Evolutionary conservation across 768 basidiomycete species (phyloP), one percentile per base, ranked within the genome.

Genomic region (Hygrophoropsis aurantiaca): DNA sequence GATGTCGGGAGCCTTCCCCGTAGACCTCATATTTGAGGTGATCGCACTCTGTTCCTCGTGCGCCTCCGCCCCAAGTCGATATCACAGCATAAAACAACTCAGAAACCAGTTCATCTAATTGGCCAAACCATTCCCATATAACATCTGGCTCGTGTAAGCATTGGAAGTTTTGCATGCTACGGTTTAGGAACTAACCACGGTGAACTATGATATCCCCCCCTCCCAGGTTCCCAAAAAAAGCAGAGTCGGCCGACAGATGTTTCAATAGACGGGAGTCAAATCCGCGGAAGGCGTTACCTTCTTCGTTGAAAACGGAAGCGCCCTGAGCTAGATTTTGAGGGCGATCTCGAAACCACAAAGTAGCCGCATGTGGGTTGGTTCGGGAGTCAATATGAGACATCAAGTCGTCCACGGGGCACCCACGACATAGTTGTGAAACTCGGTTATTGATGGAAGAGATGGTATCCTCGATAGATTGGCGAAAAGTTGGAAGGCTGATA

Each of bases 11-110:
- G 0, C 46, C 50, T 2, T 30, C 3, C 0, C 53, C 47, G 10
- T 45, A 19, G 8, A 58, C 39, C 6, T 46, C 24, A 5, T 50
- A 51, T 4, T 44, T 20, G 2, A 60, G 20, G 18, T 54, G 45
- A 2, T 60, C 43, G 7, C 53, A 46, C 33, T 60, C 58, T 0
- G 47, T 55, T 1, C 56, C 58, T 0, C 49, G 8, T 1, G 53
- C 49, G 0, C 50, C 52, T 0, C 59, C 58, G 2, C 46, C 56
- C 56, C 58, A 60, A 0, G 47, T 55, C 4, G 49, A 8, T 2
- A 53, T 42, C 0, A 59, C 24, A 5, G 44, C 41, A n/a, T 50
- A 49, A 24, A 46, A 59, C 35, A 49, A 46, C 11, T 41, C 39
- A 0, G 36, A 50, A 0, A 57, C 26, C 0, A 59, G 44, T 3